Conservation (phyloP, 139 green algal genomes). For the Microglena sp. region DNA sequence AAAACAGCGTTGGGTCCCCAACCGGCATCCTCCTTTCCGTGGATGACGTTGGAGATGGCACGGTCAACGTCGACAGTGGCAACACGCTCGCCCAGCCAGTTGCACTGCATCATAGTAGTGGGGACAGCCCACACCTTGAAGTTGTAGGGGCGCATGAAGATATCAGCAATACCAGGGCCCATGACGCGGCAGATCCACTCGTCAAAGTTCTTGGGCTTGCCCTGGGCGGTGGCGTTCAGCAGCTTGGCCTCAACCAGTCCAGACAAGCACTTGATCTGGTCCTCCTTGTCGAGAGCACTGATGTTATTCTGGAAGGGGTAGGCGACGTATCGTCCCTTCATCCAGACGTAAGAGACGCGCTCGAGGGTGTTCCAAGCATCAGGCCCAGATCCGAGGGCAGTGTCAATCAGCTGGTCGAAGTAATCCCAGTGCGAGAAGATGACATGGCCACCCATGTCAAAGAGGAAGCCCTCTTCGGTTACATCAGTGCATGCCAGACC, state of each 20-base stretch:
- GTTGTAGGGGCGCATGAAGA: conserved; percentile 96
- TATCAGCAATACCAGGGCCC: conserved; percentile 74
- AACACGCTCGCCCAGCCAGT: conserved; percentile 88
- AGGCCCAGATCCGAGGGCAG: conserved; percentile 34
- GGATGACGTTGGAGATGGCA: conserved; percentile 79
- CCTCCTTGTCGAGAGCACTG: conserved; percentile 64
- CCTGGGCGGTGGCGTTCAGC: conserved; percentile 43
- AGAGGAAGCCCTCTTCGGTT: conserved; percentile 80
- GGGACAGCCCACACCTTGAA: conserved; percentile 87
- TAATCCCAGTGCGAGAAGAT: conserved; percentile 90
- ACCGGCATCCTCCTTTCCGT: conserved; percentile 75
- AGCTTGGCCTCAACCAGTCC: conserved; percentile 81
- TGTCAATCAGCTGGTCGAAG: conserved; percentile 68
- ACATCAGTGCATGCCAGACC: conserved; percentile 77
- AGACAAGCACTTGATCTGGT: conserved; percentile 74
- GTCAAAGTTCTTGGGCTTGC: conserved; percentile 79
- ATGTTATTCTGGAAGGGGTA: conserved; percentile 95
- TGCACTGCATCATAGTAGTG: conserved; percentile 78
- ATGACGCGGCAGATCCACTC: conserved; percentile 88
- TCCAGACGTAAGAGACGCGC: conserved; percentile 81
- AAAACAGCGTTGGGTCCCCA: conserved; percentile 90
- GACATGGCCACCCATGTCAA: conserved; percentile 91
- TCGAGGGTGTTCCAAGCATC: conserved; percentile 77
- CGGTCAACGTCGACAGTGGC: conserved; percentile 75
- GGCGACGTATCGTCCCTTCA: conserved; percentile 72